Percentiles rank a stretch among this genome's conserved stretches.
Conservation (phyloP, 2,329 filamentous ascomycete genomes). For the Sporothrix pseudoabietina region DNA sequence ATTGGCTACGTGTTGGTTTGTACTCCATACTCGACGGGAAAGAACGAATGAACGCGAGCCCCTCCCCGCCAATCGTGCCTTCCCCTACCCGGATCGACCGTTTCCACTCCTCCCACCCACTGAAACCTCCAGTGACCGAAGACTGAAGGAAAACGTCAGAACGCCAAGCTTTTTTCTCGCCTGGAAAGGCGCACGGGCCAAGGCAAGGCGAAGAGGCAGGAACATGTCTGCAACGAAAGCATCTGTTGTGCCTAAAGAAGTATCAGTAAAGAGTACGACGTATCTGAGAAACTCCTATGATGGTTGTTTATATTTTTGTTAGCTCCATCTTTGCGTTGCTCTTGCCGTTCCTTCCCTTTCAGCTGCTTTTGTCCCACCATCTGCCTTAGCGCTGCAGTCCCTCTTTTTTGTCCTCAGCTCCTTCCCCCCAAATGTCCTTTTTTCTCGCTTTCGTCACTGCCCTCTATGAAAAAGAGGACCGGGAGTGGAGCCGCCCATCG, state of each 20-base stretch:
- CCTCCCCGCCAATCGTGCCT: background rate
- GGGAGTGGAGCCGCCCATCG: slow-evolving; percentile 1
- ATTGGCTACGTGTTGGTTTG: background rate
- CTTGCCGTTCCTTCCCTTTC: slow-evolving; percentile 10
- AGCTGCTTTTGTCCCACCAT: slow-evolving; percentile 27
- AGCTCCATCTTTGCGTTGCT: background rate
- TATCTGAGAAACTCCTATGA: too few relatives aligned
- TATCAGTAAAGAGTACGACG: too few relatives aligned
- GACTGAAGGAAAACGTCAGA: background rate
- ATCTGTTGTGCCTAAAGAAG: too few relatives aligned
- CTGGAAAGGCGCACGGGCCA: background rate
- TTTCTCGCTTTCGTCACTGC: background rate
- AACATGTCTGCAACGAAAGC: too few relatives aligned
- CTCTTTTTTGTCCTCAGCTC: background rate
- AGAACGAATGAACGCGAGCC: background rate
- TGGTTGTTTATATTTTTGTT: too few relatives aligned
- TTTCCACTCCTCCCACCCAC: background rate
- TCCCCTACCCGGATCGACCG: background rate
- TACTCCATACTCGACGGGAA: background rate
- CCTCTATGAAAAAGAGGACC: background rate
- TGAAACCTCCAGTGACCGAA: background rate
- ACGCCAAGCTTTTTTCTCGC: slow-evolving; percentile 12
- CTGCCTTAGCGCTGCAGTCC: background rate
- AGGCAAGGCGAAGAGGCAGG: background rate
- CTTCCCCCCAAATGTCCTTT: background rate